Conservation (phyloP, 2,329 filamentous ascomycete genomes). For the Dothistroma septosporum region DNA sequence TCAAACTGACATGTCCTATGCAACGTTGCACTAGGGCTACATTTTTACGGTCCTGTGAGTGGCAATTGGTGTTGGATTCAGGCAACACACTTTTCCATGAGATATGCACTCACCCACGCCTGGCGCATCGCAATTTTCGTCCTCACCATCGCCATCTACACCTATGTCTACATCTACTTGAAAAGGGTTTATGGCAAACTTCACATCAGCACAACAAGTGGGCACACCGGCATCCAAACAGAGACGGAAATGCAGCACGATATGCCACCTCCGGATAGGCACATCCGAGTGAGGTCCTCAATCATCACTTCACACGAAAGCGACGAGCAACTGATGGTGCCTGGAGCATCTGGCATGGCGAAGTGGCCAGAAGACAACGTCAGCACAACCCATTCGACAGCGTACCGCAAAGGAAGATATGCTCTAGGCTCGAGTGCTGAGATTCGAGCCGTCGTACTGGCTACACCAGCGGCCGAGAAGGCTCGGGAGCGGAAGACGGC, state of each 20-base stretch:
- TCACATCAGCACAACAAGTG: not conserved
- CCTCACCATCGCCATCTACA: conserved; percentile 41
- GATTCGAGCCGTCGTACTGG: not conserved
- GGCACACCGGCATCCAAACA: not conserved
- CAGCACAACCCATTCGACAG: not conserved
- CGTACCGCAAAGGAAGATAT: not conserved
- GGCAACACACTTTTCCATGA: conserved; percentile 36
- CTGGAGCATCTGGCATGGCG: not conserved
- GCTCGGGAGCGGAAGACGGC: conserved; percentile 14
- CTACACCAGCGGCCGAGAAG: not conserved
- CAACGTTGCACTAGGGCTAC: conserved; percentile 30
- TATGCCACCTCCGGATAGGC: not conserved
- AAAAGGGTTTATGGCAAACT: conserved; percentile 15
- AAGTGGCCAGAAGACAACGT: not conserved
- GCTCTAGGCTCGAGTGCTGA: not conserved
- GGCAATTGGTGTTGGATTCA: conserved; percentile 51
- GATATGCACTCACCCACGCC: conserved; percentile 45
- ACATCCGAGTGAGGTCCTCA: not conserved
- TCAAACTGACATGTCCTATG: conserved; percentile 3
- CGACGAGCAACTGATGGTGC: not conserved
- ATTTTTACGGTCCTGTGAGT: conserved; percentile 38
- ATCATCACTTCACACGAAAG: not conserved
- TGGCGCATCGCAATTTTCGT: conserved; percentile 46
- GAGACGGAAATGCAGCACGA: not conserved
- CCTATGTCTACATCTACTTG: conserved; percentile 42